Evolutionary conservation across 306 rosid genomes (phyloP), one percentile per base, ranked within the genome.

Genomic region (Cyamopsis tetragonoloba): DNA sequence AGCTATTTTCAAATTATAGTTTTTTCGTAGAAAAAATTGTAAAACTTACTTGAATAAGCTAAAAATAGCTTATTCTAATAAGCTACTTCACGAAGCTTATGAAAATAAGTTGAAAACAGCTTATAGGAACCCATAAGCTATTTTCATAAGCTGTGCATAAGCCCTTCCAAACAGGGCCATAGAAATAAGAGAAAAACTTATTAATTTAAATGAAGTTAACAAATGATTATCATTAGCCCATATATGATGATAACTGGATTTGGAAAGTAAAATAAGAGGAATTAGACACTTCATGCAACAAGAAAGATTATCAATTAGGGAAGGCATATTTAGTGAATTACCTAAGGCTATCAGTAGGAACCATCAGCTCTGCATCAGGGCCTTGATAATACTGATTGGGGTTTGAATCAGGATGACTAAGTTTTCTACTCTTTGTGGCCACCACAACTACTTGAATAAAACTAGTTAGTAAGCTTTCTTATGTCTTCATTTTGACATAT

Each of bases 261-360:
- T 24, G 49, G 13, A 19, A 22, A 46, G 22, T 34, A 7, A 34
- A 26, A 20, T 9, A 1, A 15, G 50, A 64, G 31, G 22, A 57
- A 15, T 49, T 27, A 56, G 43, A n/a, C n/a, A 46, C 76, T 44
- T 24, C 2, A 4, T 14, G 48, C 22, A 48, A 60, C 12, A 60
- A 34, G 44, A 34, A 39, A 11, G 15, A 62, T 32, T 34, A 48
- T 23, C 35, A n/a, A 53, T 18, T 7, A 34, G 46, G 41, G 26
- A n/a, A 18, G 53, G 50, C 44, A 70, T 20, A n/a, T n/a, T n/a
- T n/a, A n/a, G n/a, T n/a, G n/a, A 12, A 60, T n/a, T 63, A 82
- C 84, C 84, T 79, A 41, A 83, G 42, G 53, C 62, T 63, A 30
- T 76, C 75, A 14, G 82, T 72, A n/a, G 84, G 84, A 11, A 50